Conservation (phyloP, 768 basidiomycete genomes). For the Tephrocybe sp. region DNA sequence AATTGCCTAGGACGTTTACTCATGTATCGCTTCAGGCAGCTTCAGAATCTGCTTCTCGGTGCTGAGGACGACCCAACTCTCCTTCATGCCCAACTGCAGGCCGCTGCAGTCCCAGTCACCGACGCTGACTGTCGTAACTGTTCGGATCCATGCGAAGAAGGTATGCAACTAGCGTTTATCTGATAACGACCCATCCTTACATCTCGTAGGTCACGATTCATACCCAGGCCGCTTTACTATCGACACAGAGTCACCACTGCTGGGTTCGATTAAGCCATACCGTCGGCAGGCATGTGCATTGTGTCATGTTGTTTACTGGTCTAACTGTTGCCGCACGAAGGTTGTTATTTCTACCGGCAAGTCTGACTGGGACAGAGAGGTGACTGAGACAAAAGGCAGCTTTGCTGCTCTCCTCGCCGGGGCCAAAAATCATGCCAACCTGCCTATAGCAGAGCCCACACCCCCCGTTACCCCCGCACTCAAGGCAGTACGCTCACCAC, state of each 20-base stretch:
- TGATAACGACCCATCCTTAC: slow-evolving; percentile 25
- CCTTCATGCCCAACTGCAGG: slow-evolving; percentile 51
- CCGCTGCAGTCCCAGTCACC: slow-evolving; percentile 63
- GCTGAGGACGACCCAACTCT: slow-evolving; percentile 35
- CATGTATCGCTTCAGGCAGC: slow-evolving; percentile 39
- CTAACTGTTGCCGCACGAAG: slow-evolving; percentile 34
- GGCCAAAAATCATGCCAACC: slow-evolving; percentile 28
- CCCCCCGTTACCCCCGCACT: slow-evolving; percentile 22
- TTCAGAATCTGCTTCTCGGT: slow-evolving; percentile 43
- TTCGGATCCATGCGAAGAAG: slow-evolving; percentile 75
- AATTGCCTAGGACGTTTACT: slow-evolving; percentile 10
- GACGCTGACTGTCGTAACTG: slow-evolving; percentile 72
- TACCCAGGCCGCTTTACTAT: slow-evolving; percentile 73
- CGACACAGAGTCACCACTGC: slow-evolving; percentile 78
- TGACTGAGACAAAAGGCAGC: slow-evolving; percentile 68
- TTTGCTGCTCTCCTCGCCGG: slow-evolving; percentile 63
- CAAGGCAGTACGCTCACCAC: slow-evolving; percentile 33
- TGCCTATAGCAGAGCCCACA: slow-evolving; percentile 27
- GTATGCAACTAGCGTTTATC: slow-evolving; percentile 31
- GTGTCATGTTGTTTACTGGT: slow-evolving; percentile 3
- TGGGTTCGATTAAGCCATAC: slow-evolving; percentile 86
- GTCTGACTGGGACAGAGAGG: slow-evolving; percentile 83
- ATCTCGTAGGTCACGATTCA: slow-evolving; percentile 62
- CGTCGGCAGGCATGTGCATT: slow-evolving; percentile 62
- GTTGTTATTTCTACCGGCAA: slow-evolving; percentile 89